A percentile compares a stretch with the other conserved stretches of the same genome.
Evolutionary conservation across 768 basidiomycete genomes (phyloP).

Genomic region (Fomitopsis serialis): DNA sequence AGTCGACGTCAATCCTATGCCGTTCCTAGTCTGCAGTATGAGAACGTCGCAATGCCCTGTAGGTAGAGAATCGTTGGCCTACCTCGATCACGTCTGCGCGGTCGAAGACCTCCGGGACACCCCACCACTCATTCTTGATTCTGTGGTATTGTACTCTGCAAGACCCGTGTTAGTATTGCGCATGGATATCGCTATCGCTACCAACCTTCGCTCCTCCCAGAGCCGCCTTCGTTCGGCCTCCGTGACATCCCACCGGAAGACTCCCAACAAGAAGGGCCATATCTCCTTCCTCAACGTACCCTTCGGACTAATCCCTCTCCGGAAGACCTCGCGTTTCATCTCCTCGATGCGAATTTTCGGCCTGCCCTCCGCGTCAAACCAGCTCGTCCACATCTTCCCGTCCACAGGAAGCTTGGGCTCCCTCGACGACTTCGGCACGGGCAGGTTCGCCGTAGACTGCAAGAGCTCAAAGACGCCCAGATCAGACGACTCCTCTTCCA

Average conservation of each 20-base stretch:
- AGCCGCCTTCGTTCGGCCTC: constrained; percentile 49
- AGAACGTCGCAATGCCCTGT: constrained; percentile 1
- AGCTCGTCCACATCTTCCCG: constrained; percentile 63
- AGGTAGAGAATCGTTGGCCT: constrained; percentile 16
- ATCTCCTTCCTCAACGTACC: constrained; percentile 61
- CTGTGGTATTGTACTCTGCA: constrained; percentile 62
- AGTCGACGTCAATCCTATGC: constrained; percentile 96
- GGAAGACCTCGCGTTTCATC: constrained; percentile 74
- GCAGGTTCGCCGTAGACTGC: constrained; percentile 73
- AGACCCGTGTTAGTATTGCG: not conserved
- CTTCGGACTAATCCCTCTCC: constrained; percentile 56
- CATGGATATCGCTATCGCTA: not conserved
- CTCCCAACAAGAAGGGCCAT: constrained; percentile 90
- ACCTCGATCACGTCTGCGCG: constrained; percentile 80
- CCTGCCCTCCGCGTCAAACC: constrained; percentile 71
- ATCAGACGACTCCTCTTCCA: constrained; percentile 62
- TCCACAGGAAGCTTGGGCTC: constrained; percentile 77
- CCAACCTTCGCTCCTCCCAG: constrained; percentile 62
- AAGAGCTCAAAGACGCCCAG: constrained; percentile 86
- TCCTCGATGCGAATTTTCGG: constrained; percentile 63
- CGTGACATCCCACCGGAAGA: constrained; percentile 75
- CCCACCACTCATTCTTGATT: constrained; percentile 79
- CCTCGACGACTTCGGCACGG: constrained; percentile 77
- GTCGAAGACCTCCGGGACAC: constrained; percentile 76
- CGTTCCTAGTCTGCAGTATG: constrained; percentile 49